These are phyloP conservation scores for Eucalyptus pumila DNA, from an alignment of 345 rosid genomes.

Conservation along the genomic window DNA sequence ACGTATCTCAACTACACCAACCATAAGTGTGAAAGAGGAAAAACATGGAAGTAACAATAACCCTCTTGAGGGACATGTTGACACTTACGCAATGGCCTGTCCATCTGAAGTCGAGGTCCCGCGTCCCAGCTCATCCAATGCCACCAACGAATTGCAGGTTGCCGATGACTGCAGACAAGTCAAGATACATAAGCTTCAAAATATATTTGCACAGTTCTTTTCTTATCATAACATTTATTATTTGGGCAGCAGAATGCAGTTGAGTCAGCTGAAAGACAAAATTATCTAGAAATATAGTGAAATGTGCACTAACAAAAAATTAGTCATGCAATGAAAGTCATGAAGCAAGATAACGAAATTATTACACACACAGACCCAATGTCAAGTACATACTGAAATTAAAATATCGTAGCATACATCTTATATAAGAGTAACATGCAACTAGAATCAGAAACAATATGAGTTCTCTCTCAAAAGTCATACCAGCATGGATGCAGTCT, in stretches of 20 bases:
- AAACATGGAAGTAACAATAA: background rate
- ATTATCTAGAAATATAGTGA: background rate
- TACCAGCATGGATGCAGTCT: constrained; percentile 95
- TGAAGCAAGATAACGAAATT: background rate
- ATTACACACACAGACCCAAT: background rate
- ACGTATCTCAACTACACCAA: background rate
- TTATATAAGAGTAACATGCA: background rate
- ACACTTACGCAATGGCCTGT: constrained; percentile 94
- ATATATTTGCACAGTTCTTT: background rate
- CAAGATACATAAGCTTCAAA: background rate
- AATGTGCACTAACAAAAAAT: background rate
- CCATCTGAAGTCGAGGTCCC: constrained; percentile 98
- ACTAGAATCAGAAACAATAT: background rate
- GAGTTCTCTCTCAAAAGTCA: background rate
- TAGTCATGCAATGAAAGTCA: background rate
- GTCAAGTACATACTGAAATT: background rate
- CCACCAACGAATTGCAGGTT: constrained; percentile 70
- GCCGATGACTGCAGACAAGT: constrained; percentile 56
- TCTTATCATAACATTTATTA: background rate
- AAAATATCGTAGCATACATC: background rate
- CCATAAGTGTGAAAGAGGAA: background rate
- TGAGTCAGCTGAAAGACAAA: background rate
- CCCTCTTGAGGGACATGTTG: background rate
- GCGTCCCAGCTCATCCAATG: constrained; percentile 94
- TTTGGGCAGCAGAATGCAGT: background rate